Evolutionary conservation across 495 filamentous ascomycete genomes (phyloP).

Genomic region (Evernia prunastri): DNA sequence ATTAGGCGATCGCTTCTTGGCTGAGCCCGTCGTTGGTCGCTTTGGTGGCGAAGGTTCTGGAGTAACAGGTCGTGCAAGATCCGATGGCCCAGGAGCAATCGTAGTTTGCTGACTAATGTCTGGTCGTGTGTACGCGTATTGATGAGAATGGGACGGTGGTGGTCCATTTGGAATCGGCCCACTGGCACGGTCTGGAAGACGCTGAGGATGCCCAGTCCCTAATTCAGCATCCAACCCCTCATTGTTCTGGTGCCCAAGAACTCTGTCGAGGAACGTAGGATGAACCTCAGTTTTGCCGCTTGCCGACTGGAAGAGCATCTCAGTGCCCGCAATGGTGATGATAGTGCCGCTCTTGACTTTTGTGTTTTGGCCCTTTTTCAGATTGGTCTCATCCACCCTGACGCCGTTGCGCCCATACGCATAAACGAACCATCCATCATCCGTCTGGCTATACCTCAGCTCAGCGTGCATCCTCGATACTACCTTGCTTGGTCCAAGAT

Average conservation of each 20-base stretch:
- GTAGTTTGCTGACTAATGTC: slow-evolving; percentile 43
- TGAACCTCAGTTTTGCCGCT: slow-evolving; percentile 53
- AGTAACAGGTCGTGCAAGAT: slow-evolving; percentile 58
- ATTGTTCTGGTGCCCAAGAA: slow-evolving; percentile 20
- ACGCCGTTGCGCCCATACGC: slow-evolving; percentile 89
- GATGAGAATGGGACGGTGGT: slow-evolving; percentile 28
- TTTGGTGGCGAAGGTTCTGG: slow-evolving; percentile 34
- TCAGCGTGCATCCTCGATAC: slow-evolving; percentile 84
- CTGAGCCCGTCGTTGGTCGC: slow-evolving; percentile 21
- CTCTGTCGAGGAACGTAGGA: slow-evolving; percentile 47
- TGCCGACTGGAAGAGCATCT: slow-evolving; percentile 98
- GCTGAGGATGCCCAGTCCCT: slow-evolving; percentile 40
- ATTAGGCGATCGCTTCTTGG: slow-evolving; percentile 51
- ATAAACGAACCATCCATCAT: slow-evolving; percentile 66
- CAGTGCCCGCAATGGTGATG: slow-evolving; percentile 80
- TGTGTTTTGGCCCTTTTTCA: slow-evolving; percentile 58
- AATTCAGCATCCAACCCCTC: slow-evolving; percentile 39
- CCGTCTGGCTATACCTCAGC: slow-evolving; percentile 70
- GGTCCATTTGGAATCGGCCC: slow-evolving; percentile 10
- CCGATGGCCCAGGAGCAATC: slow-evolving; percentile 62
- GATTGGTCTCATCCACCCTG: slow-evolving; percentile 62
- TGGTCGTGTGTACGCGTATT: slow-evolving; percentile 21
- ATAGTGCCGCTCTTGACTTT: slow-evolving; percentile 75
- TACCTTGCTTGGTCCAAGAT: slow-evolving; percentile 87
- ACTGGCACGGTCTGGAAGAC: slow-evolving; percentile 28